Evolutionary conservation across 2,329 filamentous ascomycete genomes (phyloP), one percentile per base, ranked within the genome.

Genomic region (Neopestalotiopsis sp.): DNA sequence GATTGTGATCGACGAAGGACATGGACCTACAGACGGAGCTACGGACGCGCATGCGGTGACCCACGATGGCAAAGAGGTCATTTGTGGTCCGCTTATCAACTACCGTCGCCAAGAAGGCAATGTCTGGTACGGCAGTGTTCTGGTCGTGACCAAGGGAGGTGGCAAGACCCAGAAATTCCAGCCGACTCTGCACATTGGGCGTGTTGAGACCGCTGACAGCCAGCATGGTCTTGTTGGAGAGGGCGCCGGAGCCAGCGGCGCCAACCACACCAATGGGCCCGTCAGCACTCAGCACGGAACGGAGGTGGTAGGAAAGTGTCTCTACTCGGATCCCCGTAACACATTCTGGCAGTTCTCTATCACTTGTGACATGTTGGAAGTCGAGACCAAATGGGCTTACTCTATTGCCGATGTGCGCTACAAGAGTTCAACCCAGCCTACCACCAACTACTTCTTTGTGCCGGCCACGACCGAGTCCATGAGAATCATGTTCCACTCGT

Each of bases 401-500:
- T 84, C 84, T 28, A 88, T 98, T 69, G 88, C 89, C 7, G 88
- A 87, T 14, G 82, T 96, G 76, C 86, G 84, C 62, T 91, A 91
- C 76, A 82, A 85, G 66, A 87, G 87, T 72, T 81, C 84, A 53
- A 85, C 84, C 71, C 88, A 89, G 77, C 84, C 86, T 6, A 84
- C 82, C 69, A 81, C 79, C 83, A 97, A 87, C 82, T 89, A 73
- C 64, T 99, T 99, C 81, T 97, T 92, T 86, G 89, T 98, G 4
- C 95, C 96, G 13, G 94, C 93, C 13, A 85, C 87, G 69, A 89
- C 90, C 59, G 91, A 98, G 80, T 93, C 93, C 4, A 98, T 99
- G 95, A 94, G 97, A 78, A 93, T 98, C 77, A 97, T 98, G 94
- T 99, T 98, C 81, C 93, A 98, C 83, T 97, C 94, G 68, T 98